Conservation (phyloP, 2,329 filamentous ascomycete genomes). For the Metarhizium album region DNA sequence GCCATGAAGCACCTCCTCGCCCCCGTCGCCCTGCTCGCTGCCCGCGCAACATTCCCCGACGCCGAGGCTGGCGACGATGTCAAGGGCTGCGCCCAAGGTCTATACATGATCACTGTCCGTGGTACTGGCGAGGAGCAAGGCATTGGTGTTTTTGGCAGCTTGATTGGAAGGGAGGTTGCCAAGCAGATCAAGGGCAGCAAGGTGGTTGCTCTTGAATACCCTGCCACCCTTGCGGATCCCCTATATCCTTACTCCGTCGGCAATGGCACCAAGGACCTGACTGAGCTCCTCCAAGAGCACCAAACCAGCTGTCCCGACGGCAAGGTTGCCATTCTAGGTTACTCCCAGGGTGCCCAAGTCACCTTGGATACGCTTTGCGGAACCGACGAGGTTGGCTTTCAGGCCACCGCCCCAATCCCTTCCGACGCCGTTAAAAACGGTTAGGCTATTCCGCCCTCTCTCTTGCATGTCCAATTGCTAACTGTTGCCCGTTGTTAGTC, state of each 20-base stretch:
- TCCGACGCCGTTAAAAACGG: conserved; percentile 20
- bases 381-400: conserved; percentile 18
- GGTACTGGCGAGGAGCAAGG: conserved; percentile 26
- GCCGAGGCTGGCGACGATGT: conserved; percentile 14
- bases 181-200: conserved; percentile 22
- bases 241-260: conserved; percentile 24
- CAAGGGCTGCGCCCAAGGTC: conserved; percentile 23
- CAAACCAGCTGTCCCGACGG: conserved; percentile 23
- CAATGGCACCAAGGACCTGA: conserved; percentile 22
- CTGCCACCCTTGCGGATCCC: conserved; percentile 22
- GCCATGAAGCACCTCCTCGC: conserved; percentile 7
- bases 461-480: not conserved
- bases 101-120: conserved; percentile 30
- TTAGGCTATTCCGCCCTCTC: conserved; percentile 9
- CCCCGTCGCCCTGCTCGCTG: conserved; percentile 8
- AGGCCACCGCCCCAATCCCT: conserved; percentile 15
- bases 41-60: conserved; percentile 13
- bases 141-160: conserved; percentile 20
- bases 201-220: conserved; percentile 26
- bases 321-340: conserved; percentile 31
- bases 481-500: conserved; percentile 16
- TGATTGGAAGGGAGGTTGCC: conserved; percentile 22
- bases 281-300: conserved; percentile 21
- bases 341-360: conserved; percentile 33
- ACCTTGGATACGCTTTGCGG: conserved; percentile 28